Conservation (phyloP, 164 flowering plant genomes). For the Umbellularia californica region DNA sequence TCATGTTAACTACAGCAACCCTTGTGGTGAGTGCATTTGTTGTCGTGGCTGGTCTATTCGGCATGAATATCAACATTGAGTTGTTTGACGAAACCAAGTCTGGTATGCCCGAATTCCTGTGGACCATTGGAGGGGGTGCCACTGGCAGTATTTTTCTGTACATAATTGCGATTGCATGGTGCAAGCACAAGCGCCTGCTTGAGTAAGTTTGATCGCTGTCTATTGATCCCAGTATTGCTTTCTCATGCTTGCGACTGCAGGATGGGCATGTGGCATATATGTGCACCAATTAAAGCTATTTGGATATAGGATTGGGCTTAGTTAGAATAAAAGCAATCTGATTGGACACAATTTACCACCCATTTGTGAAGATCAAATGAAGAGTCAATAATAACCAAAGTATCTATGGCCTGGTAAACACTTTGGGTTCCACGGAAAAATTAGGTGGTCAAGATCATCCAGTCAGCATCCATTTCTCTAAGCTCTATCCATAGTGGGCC, state of each 20-base stretch:
- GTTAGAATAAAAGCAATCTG: too few relatives aligned
- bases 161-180: constrained; percentile 79
- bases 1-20: constrained; percentile 87
- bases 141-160: constrained; percentile 60
- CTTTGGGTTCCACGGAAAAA: too few relatives aligned
- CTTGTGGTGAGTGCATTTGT: constrained; percentile 78
- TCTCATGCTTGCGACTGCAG: neutral
- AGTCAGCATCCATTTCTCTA: too few relatives aligned
- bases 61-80: constrained; percentile 87
- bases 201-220: constrained; percentile 34
- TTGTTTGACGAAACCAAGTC: constrained; percentile 35
- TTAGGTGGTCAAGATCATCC: too few relatives aligned
- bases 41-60: constrained; percentile 78
- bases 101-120: constrained; percentile 51
- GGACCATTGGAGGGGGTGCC: constrained; percentile 59
- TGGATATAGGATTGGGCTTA: too few relatives aligned
- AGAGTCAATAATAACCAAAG: too few relatives aligned
- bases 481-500: too few relatives aligned
- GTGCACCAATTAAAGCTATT: too few relatives aligned
- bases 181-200: constrained; percentile 71
- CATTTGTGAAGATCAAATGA: too few relatives aligned
- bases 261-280: neutral
- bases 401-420: too few relatives aligned
- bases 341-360: too few relatives aligned
- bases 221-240: neutral